phyloP scores from a whole-genome alignment of 768 basidiomycete species.

The Leccinum broughii region DNA sequence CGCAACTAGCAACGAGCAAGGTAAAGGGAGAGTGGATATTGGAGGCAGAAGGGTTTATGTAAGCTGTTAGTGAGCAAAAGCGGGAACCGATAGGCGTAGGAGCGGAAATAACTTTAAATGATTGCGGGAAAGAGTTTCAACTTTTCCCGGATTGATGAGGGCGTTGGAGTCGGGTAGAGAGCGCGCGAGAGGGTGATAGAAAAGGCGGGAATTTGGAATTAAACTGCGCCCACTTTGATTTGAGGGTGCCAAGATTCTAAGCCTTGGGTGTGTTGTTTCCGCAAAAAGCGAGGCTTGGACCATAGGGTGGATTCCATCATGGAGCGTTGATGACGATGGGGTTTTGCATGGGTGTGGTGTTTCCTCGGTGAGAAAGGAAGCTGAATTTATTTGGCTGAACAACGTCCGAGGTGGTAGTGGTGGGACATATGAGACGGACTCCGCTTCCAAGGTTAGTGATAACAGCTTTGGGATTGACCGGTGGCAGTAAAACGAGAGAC shows the following conservation, averaged over 20 bases:
- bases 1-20: not conserved
- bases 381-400: not conserved
- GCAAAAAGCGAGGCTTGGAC: not conserved
- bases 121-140: slow-evolving; percentile 11
- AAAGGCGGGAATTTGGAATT: not conserved
- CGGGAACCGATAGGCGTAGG: slow-evolving; percentile 13
- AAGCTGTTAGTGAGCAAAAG: not conserved
- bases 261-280: not conserved
- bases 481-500: not conserved
- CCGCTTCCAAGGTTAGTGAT: not conserved
- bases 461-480: not conserved
- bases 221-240: not conserved
- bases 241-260: not conserved
- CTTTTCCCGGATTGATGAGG: not conserved
- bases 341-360: not conserved
- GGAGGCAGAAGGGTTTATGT: not conserved
- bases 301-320: not conserved
- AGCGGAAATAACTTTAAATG: slow-evolving; percentile 2
- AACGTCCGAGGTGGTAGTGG: not conserved
- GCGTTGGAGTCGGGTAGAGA: not conserved
- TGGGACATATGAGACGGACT: not conserved
- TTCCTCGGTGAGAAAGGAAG: not conserved
- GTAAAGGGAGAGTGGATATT: not conserved
- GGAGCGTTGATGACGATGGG: not conserved
- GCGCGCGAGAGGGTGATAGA: slow-evolving; percentile 5